Percentiles rank a stretch among this genome's conserved stretches.
phyloP scores from a whole-genome alignment of 2,329 filamentous ascomycete species.

The Myotisia sp. region DNA sequence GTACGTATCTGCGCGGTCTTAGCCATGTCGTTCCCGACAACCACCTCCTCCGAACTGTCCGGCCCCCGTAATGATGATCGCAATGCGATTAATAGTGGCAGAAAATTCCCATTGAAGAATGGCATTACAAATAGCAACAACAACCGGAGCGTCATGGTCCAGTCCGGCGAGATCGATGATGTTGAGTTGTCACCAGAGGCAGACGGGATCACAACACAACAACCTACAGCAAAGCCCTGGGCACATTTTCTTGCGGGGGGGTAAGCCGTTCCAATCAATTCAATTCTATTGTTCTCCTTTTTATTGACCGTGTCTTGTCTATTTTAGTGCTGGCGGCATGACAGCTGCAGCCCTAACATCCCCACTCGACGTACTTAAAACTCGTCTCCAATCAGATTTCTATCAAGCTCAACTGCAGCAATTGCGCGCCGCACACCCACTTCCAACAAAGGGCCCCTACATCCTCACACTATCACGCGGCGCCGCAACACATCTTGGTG shows the following conservation, averaged over 20 bases:
- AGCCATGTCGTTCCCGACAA: too few species aligned
- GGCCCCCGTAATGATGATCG: too few species aligned
- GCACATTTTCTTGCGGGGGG: conserved; percentile 84
- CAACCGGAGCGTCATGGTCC: conserved; percentile 13
- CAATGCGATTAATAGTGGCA: too few species aligned
- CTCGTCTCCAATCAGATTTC: conserved; percentile 82
- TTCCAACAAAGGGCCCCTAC: conserved; percentile 21
- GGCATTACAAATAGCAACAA: too few species aligned
- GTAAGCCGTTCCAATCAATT: conserved; percentile 38
- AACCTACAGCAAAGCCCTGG: conserved; percentile 53
- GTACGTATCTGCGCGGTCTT: too few species aligned
- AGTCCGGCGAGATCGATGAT: conserved; percentile 28
- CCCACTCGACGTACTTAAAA: conserved; percentile 87
- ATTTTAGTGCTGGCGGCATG: conserved; percentile 79
- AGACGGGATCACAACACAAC: conserved; percentile 4
- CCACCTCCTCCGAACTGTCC: too few species aligned
- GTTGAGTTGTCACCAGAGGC: conserved; percentile 17
- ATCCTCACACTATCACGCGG: conserved; percentile 24
- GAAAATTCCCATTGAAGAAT: too few species aligned
- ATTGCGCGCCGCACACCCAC: conserved; percentile 8
- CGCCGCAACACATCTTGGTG: conserved; percentile 48
- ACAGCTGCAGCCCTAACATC: conserved; percentile 84
- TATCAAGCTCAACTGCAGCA: conserved; percentile 63
- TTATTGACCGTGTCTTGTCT: too few species aligned
- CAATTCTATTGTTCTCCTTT: conserved; percentile 10